Evolutionary conservation across 2,329 filamentous ascomycete species (phyloP).

Genomic region (Sclerotinia trifoliorum): DNA sequence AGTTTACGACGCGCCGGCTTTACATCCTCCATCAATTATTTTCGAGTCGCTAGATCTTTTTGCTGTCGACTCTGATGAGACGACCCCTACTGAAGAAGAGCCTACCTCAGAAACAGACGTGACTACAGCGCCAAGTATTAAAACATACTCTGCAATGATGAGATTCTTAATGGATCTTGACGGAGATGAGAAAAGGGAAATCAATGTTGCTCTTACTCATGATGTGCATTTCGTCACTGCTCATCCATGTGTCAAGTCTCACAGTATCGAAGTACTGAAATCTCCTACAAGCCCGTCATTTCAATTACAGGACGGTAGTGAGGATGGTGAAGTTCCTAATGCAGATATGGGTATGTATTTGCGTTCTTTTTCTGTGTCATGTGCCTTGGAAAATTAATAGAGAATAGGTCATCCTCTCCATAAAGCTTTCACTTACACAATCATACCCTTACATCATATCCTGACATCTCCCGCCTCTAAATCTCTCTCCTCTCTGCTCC

Average conservation of each 20-base stretch:
- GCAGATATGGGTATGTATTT: conserved; percentile 11
- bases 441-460: conserved; percentile 58
- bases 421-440: conserved; percentile 60
- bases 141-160: conserved; percentile 39
- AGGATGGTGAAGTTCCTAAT: conserved; percentile 10
- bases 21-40: conserved; percentile 50
- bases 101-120: conserved; percentile 27
- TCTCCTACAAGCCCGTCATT: conserved; percentile 60
- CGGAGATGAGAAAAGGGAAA: conserved; percentile 31
- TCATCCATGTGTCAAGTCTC: conserved; percentile 61
- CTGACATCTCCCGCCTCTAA: conserved; percentile 39
- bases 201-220: conserved; percentile 47
- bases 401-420: conserved; percentile 59
- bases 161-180: conserved; percentile 32
- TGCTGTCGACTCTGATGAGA: conserved; percentile 46
- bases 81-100: conserved; percentile 39
- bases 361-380: neutral
- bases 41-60: conserved; percentile 53
- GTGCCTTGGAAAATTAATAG: conserved; percentile 4
- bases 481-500: conserved; percentile 30
- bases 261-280: conserved; percentile 56
- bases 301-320: conserved; percentile 47
- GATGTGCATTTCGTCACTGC: conserved; percentile 66
- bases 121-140: conserved; percentile 28
- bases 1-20: conserved; percentile 53